These are phyloP conservation scores for Ustilago xerochloae DNA, from an alignment of 1,284 basidiomycete species.

Conservation along the genomic window DNA sequence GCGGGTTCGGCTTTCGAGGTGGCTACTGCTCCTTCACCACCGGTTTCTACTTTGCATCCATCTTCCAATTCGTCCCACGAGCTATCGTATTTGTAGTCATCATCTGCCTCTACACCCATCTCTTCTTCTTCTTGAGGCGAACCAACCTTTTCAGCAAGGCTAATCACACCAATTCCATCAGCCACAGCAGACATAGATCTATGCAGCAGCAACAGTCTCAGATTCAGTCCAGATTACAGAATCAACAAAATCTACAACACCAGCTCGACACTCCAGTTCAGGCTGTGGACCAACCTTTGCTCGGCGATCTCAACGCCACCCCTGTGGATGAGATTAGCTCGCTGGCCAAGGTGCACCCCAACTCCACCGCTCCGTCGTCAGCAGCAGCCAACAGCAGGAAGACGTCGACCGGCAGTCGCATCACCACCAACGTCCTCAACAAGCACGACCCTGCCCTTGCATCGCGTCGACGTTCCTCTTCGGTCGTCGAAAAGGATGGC, in stretches of 20 bases:
- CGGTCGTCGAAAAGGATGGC: conserved; percentile 32
- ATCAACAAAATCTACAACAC: background rate
- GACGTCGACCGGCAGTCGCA: conserved; percentile 18
- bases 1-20: conserved; percentile 50
- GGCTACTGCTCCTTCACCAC: conserved; percentile 55
- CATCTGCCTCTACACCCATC: conserved; percentile 60
- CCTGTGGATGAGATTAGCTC: background rate
- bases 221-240: conserved; percentile 8
- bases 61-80: conserved; percentile 57
- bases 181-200: conserved; percentile 12
- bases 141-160: conserved; percentile 56
- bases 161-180: conserved; percentile 22
- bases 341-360: conserved; percentile 1
- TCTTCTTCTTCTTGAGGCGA: conserved; percentile 63
- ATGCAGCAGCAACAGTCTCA: background rate
- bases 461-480: conserved; percentile 24
- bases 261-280: background rate
- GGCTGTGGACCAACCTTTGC: conserved; percentile 1
- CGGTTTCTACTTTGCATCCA: conserved; percentile 33
- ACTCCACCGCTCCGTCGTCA: conserved; percentile 17
- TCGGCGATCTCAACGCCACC: background rate
- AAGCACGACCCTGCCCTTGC: conserved; percentile 29
- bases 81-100: conserved; percentile 55
- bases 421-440: conserved; percentile 28
- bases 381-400: conserved; percentile 26